Base-by-base conservation (phyloP, 2,329 filamentous ascomycete species). In the Fusarium stilboides region DNA sequence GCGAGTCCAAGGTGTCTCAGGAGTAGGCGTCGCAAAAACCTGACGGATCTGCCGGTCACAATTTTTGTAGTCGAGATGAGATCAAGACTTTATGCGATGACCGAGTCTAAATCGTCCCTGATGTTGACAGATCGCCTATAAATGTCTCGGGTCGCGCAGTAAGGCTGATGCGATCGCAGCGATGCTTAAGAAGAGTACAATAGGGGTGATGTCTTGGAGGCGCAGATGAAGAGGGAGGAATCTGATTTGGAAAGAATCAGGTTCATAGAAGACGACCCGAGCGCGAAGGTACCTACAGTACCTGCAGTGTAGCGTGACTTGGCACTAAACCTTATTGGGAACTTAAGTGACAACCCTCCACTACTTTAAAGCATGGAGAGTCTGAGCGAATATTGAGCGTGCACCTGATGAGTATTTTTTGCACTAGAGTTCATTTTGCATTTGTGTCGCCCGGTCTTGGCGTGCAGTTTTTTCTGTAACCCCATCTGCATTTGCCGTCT, bases 221-320 rank as follows among this genome's bases (percentile, higher is more conserved):
- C 65, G 52, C 44, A 54, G 58, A 58, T 69, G 59, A 69, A 43
- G 57, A 63, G 64, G 56, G 50, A 74, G 53, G 65, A 70, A 55
- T 65, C 62, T 62, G 61, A 60, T 65, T 65, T 65, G 64, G 39
- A 53, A 71, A 64, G 70, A 69, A 62, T 42, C 55, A 57, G 55
- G 47, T 57, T 44, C 52, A 57, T 61, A 53, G 64, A 62, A 57
- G 62, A 70, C 47, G 65, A 74, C 66, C 57, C 65, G 37, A 71
- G 68, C 58, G 58, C 59, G 68, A 62, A 62, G 49, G 54, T 67
- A 57, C 42, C 61, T 67, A 63, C 58, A 65, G 62, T 60, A 65
- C 68, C 63, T 59, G 56, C 60, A 68, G 61, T 65, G 63, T 65
- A 68, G 72, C 70, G 68, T 74, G 70, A 72, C 70, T 59, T 36